Evolutionary conservation across 2,329 filamentous ascomycete genomes (phyloP).

Genomic region (Aspergillus hortae): DNA sequence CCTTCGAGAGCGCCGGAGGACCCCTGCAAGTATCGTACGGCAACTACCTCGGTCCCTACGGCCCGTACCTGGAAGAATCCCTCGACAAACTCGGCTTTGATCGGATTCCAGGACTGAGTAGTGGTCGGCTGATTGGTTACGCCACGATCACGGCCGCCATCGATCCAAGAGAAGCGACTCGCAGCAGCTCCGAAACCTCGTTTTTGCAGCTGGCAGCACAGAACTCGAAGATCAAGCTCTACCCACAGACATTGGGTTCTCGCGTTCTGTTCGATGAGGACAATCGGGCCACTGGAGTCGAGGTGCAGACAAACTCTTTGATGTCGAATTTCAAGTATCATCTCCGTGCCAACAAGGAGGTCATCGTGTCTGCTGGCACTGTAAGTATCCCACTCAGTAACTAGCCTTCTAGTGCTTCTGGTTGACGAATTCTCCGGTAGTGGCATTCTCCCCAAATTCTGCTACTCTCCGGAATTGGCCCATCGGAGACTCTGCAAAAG

Average conservation of each 20-base stretch:
- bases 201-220: slow-evolving; percentile 23
- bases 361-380: slow-evolving; percentile 44
- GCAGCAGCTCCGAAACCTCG: slow-evolving; percentile 43
- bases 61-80: slow-evolving; percentile 31
- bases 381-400: too few species aligned
- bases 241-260: slow-evolving; percentile 38
- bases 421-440: too few species aligned
- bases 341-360: slow-evolving; percentile 47
- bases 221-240: slow-evolving; percentile 35
- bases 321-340: slow-evolving; percentile 23
- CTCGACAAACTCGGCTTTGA: slow-evolving; percentile 38
- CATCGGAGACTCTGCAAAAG: slow-evolving; percentile 18
- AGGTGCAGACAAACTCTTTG: slow-evolving; percentile 27
- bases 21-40: slow-evolving; percentile 38
- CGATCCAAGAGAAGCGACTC: slow-evolving; percentile 42
- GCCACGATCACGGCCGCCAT: slow-evolving; percentile 45
- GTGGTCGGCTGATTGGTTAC: slow-evolving; percentile 36
- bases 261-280: slow-evolving; percentile 48
- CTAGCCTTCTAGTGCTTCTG: slow-evolving; percentile 38
- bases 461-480: slow-evolving; percentile 48
- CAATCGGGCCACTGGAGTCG: slow-evolving; percentile 42
- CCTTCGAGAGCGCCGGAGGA: slow-evolving; percentile 21
- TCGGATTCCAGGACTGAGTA: slow-evolving; percentile 32
- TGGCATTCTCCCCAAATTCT: slow-evolving; percentile 44
- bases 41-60: slow-evolving; percentile 33